phyloP scores from a whole-genome alignment of 257 asterid genomes.

The Petunia secreta region DNA sequence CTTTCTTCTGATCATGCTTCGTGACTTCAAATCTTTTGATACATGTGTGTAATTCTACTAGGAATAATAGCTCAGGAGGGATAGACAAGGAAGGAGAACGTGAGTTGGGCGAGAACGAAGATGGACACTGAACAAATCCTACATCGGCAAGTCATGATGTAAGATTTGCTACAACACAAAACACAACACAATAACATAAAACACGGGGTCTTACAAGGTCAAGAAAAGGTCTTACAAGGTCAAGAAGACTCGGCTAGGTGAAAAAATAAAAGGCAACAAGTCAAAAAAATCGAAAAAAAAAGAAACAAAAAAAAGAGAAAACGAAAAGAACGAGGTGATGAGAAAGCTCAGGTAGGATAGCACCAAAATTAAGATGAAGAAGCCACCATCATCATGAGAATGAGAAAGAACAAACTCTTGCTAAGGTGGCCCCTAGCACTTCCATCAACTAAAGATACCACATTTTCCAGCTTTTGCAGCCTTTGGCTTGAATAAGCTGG shows the following conservation, averaged over 20 bases:
- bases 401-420: background rate
- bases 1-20: slow-evolving; percentile 15
- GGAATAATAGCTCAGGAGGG: slow-evolving; percentile 84
- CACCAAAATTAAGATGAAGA: slow-evolving; percentile 49
- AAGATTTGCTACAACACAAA: slow-evolving; percentile 15
- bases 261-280: slow-evolving; percentile 59
- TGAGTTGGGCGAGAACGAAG: slow-evolving; percentile 52
- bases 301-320: background rate
- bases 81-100: slow-evolving; percentile 98
- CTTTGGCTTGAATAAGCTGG: slow-evolving; percentile 15
- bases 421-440: slow-evolving; percentile 22
- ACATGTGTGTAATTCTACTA: background rate
- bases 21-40: background rate
- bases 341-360: slow-evolving; percentile 91
- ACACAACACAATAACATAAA: background rate
- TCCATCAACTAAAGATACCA: slow-evolving; percentile 18
- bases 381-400: background rate
- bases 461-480: slow-evolving; percentile 29
- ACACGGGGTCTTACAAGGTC: slow-evolving; percentile 91
- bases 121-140: slow-evolving; percentile 12
- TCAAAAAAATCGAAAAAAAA: slow-evolving; percentile 41
- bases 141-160: slow-evolving; percentile 32
- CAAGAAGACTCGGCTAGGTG: slow-evolving; percentile 49
- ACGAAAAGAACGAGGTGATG: background rate
- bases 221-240: slow-evolving; percentile 89